Percentiles rank a stretch among this genome's conserved stretches.
Conservation (phyloP, 768 basidiomycete genomes). For the Sistotremastrum niveocremeum region DNA sequence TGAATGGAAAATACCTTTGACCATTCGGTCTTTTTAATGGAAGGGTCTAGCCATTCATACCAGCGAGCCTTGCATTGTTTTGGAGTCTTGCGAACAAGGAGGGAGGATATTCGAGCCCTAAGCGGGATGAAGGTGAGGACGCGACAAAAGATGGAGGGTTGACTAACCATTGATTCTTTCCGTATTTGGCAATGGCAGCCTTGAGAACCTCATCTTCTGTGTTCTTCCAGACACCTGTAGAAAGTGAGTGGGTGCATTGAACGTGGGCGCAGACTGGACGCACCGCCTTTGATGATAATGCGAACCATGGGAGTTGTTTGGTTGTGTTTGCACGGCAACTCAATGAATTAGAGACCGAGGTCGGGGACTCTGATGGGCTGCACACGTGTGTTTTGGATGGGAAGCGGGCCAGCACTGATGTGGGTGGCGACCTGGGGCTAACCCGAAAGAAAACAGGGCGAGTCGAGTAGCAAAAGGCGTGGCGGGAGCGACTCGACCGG, state of each 20-base stretch:
- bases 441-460: too few relatives aligned
- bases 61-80: constrained; percentile 99
- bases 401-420: too few relatives aligned
- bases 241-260: background rate
- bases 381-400: too few relatives aligned
- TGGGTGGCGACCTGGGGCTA: too few relatives aligned
- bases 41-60: constrained; percentile 99
- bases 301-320: constrained; percentile 45
- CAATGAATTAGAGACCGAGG: too few relatives aligned
- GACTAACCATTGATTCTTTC: constrained; percentile 83
- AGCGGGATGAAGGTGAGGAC: constrained; percentile 3
- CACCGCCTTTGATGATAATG: constrained; percentile 85
- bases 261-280: constrained; percentile 11
- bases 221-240: constrained; percentile 62
- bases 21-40: constrained; percentile 99
- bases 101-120: constrained; percentile 95
- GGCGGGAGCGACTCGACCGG: background rate
- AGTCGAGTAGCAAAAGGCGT: too few relatives aligned
- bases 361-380: too few relatives aligned
- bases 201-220: constrained; percentile 98
- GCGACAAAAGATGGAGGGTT: background rate
- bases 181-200: constrained; percentile 95
- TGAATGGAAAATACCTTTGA: constrained; percentile 54
- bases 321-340: background rate
- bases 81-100: constrained; percentile 95